A percentile compares a stretch with the other conserved stretches of the same genome.
These are phyloP conservation scores for Globisporangium solare DNA, from an alignment of 352 stramenopile species.

Conservation along the genomic window DNA sequence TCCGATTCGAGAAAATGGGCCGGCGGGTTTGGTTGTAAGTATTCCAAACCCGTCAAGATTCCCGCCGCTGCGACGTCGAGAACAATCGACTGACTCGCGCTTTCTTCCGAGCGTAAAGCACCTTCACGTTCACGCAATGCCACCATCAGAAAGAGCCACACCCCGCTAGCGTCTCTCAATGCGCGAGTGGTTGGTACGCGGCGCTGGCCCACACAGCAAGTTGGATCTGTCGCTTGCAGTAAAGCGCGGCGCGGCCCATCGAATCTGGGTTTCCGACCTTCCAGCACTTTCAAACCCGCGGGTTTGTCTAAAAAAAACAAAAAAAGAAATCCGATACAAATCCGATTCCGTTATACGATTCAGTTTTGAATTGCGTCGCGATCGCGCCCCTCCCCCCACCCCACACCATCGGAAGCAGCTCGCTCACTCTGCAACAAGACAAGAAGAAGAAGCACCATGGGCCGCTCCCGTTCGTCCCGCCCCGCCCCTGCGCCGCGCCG, in stretches of 20 bases:
- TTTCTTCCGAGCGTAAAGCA: no score
- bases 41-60: not conserved
- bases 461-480: conserved; percentile 62
- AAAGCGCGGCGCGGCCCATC: not conserved
- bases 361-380: conserved; percentile 19
- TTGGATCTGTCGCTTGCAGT: not conserved
- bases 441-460: conserved; percentile 37
- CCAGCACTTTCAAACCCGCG: conserved; percentile 11
- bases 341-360: conserved; percentile 12
- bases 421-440: conserved; percentile 19
- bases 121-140: no score
- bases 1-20: not conserved
- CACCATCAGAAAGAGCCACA: no score
- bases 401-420: conserved; percentile 28
- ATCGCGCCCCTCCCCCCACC: not conserved
- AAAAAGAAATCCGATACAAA: not conserved
- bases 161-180: no score
- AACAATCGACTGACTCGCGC: not conserved
- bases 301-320: conserved; percentile 6
- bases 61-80: not conserved
- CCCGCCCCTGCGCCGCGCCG: conserved; percentile 36
- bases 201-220: not conserved
- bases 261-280: conserved; percentile 1
- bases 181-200: no score
- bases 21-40: not conserved